Conservation (phyloP, 495 filamentous ascomycete species). For the Opeltia flavorubescens region DNA sequence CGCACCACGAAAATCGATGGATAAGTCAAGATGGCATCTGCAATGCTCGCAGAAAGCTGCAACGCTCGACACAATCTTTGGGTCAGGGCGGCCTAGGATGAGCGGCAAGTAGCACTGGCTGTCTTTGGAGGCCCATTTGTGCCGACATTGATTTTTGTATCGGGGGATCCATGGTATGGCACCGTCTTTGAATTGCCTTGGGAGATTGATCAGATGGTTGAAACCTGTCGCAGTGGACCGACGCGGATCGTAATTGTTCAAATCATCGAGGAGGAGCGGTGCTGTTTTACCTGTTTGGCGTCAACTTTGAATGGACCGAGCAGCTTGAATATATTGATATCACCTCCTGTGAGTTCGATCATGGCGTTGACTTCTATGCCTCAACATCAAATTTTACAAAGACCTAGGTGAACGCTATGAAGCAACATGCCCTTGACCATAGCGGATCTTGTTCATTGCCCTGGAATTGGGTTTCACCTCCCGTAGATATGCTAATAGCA, state of each 20-base stretch:
- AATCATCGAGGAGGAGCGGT: constrained; percentile 44
- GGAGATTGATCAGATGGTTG: constrained; percentile 40
- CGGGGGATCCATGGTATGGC: constrained; percentile 10
- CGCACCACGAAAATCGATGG: constrained; percentile 24
- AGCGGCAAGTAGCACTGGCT: constrained; percentile 35
- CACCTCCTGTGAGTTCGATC: constrained; percentile 9
- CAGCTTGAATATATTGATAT: neutral
- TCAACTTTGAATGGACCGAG: constrained; percentile 5
- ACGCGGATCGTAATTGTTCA: constrained; percentile 40
- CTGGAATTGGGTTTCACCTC: too few species aligned
- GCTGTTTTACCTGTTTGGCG: constrained; percentile 44
- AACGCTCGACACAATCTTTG: constrained; percentile 31
- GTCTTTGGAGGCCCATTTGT: constrained; percentile 38
- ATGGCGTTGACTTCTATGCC: neutral
- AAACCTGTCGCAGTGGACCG: constrained; percentile 29
- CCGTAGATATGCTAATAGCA: too few species aligned
- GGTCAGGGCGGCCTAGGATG: constrained; percentile 23
- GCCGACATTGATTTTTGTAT: constrained; percentile 31
- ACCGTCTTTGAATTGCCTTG: constrained; percentile 20
- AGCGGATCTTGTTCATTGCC: neutral
- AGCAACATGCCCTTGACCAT: neutral
- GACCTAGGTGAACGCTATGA: too few species aligned
- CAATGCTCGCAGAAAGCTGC: constrained; percentile 42
- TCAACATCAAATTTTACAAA: neutral
- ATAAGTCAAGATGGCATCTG: constrained; percentile 39